Conservation (phyloP, 768 basidiomycete species). For the Mycena sanguinolenta region DNA sequence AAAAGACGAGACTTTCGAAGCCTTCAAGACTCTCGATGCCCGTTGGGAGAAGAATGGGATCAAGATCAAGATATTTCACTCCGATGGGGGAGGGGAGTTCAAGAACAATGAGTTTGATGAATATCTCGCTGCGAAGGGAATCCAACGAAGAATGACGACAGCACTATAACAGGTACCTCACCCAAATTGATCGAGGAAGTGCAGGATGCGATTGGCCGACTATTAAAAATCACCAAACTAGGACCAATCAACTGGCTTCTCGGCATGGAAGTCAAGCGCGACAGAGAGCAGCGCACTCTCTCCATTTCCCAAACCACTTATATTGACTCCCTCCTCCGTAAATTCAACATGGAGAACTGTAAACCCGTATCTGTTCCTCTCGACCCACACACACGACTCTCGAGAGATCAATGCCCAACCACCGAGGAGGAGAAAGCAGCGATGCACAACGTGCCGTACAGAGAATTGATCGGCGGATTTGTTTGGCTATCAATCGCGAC, state of each 20-base stretch:
- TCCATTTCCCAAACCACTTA: not conserved
- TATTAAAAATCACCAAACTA: not conserved
- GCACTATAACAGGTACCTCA: not conserved
- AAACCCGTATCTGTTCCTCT: not conserved
- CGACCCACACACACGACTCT: not conserved
- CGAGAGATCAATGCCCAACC: not conserved
- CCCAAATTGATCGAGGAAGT: not conserved
- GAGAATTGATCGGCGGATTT: constrained; percentile 1
- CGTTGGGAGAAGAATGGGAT: not conserved
- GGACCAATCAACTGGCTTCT: not conserved
- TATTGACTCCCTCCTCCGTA: not conserved
- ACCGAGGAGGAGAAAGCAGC: not conserved
- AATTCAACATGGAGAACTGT: not conserved
- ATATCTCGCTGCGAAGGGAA: not conserved
- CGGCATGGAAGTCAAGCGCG: not conserved
- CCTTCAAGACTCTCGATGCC: not conserved
- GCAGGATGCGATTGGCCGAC: not conserved
- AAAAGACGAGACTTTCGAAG: not conserved
- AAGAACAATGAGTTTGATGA: not conserved
- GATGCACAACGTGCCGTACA: not conserved
- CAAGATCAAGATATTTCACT: not conserved
- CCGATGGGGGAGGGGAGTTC: not conserved
- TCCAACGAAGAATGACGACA: not conserved
- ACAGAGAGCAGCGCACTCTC: not conserved
- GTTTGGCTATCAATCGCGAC: constrained; percentile 10